Base-by-base conservation (phyloP, 2,329 filamentous ascomycete species). In the Cercospora nicotianae region DNA sequence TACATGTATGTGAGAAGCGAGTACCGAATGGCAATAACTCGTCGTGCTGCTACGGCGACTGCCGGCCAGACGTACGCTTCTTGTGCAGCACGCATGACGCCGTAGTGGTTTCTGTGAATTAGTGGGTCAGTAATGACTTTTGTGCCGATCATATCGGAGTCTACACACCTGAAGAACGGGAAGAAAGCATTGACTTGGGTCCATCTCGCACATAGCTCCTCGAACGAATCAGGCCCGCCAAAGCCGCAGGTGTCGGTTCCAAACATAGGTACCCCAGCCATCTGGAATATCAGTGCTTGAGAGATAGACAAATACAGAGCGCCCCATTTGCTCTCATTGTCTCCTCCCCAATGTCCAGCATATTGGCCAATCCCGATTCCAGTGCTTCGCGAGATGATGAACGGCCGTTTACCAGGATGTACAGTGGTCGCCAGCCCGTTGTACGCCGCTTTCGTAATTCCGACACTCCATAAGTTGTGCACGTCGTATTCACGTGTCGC, bases 1-100 rank as follows among this genome's bases (percentile, higher is more conserved):
- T 93, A 93, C 67, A 92, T 83, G 78, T 92, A 92, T 0, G 89
- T 89, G 1, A 93, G 81, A 0, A 93, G 80, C n/a, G 84, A 79
- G 75, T 91, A 93, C 18, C 90, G 86, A 67, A 91, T 87, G 12
- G 82, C 79, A 85, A 92, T 92, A 1, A 89, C 90, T 0, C 79
- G 80, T 68, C 85, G 85, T 18, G 85, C 82, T 0, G 90, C 89
- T 4, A 87, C 83, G 1, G 85, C 84, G 0, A 92, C 90, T 1
- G 83, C 84, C 2, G 81, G 80, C 90, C 90, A 92, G 13, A 76
- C 57, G 74, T 90, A 93, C 0, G 90, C 88, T 77, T 93, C 90
- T 76, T 93, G 90, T 0, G 23, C 33, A 31, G 63, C 36, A 2
- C 63, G 53, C 53, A 65, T 51, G 13, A 65, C 63, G 20, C 63